Evolutionary conservation across 805 yeast genomes (phyloP).

Genomic region (Blastobotrys chiropterorum): DNA sequence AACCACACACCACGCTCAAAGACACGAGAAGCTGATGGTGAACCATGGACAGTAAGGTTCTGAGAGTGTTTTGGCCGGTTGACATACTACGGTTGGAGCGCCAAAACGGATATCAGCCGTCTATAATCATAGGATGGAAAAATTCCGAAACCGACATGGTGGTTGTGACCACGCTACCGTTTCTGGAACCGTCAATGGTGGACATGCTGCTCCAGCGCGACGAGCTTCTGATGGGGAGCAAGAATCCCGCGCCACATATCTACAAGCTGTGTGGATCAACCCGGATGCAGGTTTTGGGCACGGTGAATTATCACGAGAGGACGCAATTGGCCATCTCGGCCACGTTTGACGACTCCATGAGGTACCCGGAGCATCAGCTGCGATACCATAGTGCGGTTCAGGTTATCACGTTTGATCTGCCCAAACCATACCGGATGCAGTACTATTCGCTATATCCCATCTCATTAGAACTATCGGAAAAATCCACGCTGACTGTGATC

Average conservation of each 20-base stretch:
- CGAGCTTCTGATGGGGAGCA: slow-evolving; percentile 14
- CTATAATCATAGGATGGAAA: slow-evolving; percentile 24
- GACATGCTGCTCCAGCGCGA: slow-evolving; percentile 16
- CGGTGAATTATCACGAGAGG: slow-evolving; percentile 7
- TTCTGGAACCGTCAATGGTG: slow-evolving; percentile 15
- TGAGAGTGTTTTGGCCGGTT: slow-evolving; percentile 32
- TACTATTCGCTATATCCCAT: slow-evolving; percentile 74
- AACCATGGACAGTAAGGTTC: slow-evolving; percentile 5
- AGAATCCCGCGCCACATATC: slow-evolving; percentile 12
- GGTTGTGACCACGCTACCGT: slow-evolving; percentile 23
- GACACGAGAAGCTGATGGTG: neutral
- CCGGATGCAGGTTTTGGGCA: slow-evolving; percentile 19
- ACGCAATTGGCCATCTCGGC: slow-evolving; percentile 8
- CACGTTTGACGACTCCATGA: slow-evolving; percentile 8
- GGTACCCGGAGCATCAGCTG: slow-evolving; percentile 10
- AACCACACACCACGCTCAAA: too few relatives aligned
- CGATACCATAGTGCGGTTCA: slow-evolving; percentile 9
- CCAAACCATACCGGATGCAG: slow-evolving; percentile 63
- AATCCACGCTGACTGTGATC: slow-evolving; percentile 20
- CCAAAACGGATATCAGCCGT: slow-evolving; percentile 10
- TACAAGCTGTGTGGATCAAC: slow-evolving; percentile 18
- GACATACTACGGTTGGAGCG: slow-evolving; percentile 24
- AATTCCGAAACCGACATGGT: slow-evolving; percentile 19
- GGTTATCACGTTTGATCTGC: slow-evolving; percentile 62
- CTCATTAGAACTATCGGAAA: slow-evolving; percentile 44